Base-by-base conservation (phyloP, 2,329 filamentous ascomycete species). In the Aciculosporium take region DNA sequence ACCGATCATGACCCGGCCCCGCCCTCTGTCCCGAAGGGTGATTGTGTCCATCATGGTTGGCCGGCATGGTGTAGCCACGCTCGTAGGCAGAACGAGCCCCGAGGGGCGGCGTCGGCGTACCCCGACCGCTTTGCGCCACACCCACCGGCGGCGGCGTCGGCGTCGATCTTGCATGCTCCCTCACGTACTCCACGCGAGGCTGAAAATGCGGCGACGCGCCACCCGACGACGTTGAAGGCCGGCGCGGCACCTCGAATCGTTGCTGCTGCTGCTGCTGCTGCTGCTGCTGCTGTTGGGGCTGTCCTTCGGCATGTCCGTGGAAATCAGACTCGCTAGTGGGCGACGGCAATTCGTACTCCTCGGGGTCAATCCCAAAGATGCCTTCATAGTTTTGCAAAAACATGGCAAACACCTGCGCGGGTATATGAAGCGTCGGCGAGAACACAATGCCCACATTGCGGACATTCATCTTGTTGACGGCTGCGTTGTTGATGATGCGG, bases 391-490 rank as follows among this genome's bases (percentile, higher is more conserved):
- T 88, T 48, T 91, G 88, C 44, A 98, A 70, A 60, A 98, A 91
- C 59, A 93, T 74, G 3, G 88, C 87, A 58, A 98, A 95, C 9
- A 98, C 81, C 0, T 89, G 88, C 0, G 87, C 87, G 0, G 91
- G 89, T 33, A 98, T 94, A 59, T 96, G 96, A 41, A 98, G 72
- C 0, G 91, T 96, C 0, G 91, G 91, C 13, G 91, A 94, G 60
- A 98, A 98, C 43, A 98, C 89, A 52, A 98, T 96, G 48, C 91
- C 89, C 41, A 98, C 85, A 55, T 98, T 98, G 49, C 89, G 80
- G 40, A 95, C 84, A 9, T 84, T 95, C 91, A 98, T 98, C 69
- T 95, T 96, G 67, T 98, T 98, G 47, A 82, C 69, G 51, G 84
- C 80, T 6, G 86, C 71, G 52, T 95, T 87, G 60, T 91, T 87